These are phyloP conservation scores for Cenchrus fungigraminus DNA, from an alignment of 176 grass and related monocot species.

Conservation along the genomic window DNA sequence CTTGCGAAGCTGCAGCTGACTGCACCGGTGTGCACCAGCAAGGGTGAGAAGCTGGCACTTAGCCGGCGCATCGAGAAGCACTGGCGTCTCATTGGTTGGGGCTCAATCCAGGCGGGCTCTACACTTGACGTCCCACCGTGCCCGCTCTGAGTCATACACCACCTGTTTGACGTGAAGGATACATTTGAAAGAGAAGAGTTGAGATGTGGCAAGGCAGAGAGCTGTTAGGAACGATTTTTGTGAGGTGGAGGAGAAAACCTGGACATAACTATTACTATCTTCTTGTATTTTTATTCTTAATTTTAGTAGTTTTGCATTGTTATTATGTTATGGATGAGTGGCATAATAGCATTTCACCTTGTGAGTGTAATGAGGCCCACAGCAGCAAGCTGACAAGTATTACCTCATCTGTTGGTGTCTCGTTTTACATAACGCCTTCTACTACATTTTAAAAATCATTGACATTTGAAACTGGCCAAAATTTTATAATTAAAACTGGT, in stretches of 20 bases:
- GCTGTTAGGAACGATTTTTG: constrained; percentile 48
- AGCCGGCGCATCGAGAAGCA: constrained; percentile 87
- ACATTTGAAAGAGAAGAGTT: background rate
- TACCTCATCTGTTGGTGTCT: background rate
- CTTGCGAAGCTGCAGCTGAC: constrained; percentile 78
- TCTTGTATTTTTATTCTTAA: background rate
- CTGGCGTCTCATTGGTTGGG: constrained; percentile 94
- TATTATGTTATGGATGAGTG: background rate
- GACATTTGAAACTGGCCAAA: no score
- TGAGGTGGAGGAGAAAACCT: constrained; percentile 62
- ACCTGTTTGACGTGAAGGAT: background rate
- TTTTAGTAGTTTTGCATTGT: background rate
- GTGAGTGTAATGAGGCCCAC: background rate
- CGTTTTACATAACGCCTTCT: background rate
- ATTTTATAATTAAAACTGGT: no score
- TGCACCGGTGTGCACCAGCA: constrained; percentile 82
- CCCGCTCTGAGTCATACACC: constrained; percentile 50
- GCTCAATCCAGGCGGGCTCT: constrained; percentile 78
- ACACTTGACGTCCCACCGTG: constrained; percentile 70
- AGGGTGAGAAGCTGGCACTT: constrained; percentile 79
- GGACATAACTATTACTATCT: background rate
- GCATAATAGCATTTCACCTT: background rate
- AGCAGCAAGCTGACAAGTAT: background rate
- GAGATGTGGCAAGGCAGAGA: constrained; percentile 60
- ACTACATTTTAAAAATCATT: background rate